Conservation (phyloP, 192 early-diverging fungal species). For the Coemansia sp. region DNA sequence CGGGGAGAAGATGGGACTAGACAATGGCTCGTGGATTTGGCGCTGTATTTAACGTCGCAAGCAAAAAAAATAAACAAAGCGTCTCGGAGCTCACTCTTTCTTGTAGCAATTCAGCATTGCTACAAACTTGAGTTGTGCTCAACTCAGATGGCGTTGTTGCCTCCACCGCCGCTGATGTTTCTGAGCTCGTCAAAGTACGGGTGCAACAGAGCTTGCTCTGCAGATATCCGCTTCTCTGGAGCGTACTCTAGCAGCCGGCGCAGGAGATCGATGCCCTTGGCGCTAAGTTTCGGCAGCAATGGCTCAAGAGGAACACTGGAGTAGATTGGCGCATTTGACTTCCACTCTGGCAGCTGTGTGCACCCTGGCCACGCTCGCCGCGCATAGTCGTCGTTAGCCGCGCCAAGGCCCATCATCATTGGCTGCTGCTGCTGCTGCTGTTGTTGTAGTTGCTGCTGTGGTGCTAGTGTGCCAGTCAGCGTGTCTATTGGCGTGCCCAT, state of each 20-base stretch:
- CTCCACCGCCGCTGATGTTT: conserved; percentile 18
- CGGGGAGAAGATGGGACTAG: not conserved
- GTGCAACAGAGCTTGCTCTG: conserved; percentile 69
- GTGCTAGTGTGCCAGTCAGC: not conserved
- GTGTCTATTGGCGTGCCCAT: conserved; percentile 72
- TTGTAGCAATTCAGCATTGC: not conserved
- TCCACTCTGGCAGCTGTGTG: conserved; percentile 86
- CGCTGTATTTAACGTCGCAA: too few relatives aligned
- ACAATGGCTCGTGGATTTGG: not conserved
- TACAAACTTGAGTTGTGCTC: not conserved
- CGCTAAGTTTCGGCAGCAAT: conserved; percentile 82
- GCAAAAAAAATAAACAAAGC: conserved; percentile 2
- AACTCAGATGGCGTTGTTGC: conserved; percentile 13
- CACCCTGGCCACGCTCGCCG: conserved; percentile 77
- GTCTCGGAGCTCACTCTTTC: not conserved
- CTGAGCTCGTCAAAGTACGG: conserved; percentile 57
- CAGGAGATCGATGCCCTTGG: conserved; percentile 85
- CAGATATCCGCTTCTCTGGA: conserved; percentile 80
- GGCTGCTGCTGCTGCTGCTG: conserved; percentile 11
- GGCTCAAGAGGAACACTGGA: conserved; percentile 70
- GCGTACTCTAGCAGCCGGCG: conserved; percentile 71
- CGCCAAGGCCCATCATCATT: not conserved
- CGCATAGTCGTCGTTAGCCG: conserved; percentile 15
- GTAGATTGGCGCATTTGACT: conserved; percentile 78
- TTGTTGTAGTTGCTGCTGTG: not conserved